A percentile compares a stretch with the other conserved stretches of the same genome.
Conservation (phyloP, 805 yeast species). For the Starmerella bacillaris region DNA sequence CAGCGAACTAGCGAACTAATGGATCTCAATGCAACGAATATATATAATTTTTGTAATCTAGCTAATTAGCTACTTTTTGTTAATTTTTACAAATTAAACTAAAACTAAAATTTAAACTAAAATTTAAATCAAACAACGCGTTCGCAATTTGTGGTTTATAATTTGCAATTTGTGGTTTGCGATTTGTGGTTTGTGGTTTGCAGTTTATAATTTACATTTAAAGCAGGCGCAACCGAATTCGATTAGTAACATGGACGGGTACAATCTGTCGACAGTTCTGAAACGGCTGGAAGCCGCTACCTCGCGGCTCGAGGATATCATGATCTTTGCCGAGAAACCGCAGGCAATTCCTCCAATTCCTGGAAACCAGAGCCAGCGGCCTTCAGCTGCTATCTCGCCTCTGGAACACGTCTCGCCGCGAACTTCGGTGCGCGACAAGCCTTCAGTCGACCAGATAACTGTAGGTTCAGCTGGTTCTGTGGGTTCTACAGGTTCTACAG, state of each 20-base stretch:
- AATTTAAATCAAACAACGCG: too few species aligned
- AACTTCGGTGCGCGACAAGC: slow-evolving; percentile 1
- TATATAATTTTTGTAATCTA: too few species aligned
- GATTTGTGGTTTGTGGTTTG: too few species aligned
- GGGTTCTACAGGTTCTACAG: background rate
- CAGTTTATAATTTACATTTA: too few species aligned
- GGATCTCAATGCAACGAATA: too few species aligned
- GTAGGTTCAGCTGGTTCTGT: slow-evolving; percentile 1
- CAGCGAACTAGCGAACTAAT: too few species aligned
- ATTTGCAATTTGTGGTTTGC: too few species aligned
- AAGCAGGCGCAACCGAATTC: background rate
- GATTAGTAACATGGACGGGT: slow-evolving; percentile 64
- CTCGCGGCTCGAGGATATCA: slow-evolving; percentile 75
- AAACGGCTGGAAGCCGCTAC: slow-evolving; percentile 82
- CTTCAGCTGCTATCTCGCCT: background rate
- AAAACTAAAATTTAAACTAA: too few species aligned
- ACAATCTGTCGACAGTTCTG: slow-evolving; percentile 63
- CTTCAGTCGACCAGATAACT: too few species aligned
- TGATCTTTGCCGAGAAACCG: slow-evolving; percentile 7
- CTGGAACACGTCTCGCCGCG: slow-evolving; percentile 5
- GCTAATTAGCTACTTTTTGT: too few species aligned
- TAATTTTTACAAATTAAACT: too few species aligned
- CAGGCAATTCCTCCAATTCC: slow-evolving; percentile 18
- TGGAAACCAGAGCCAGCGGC: slow-evolving; percentile 22
- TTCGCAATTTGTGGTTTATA: too few species aligned